Percentiles rank a stretch among this genome's conserved stretches.
These are phyloP conservation scores for Boletales sp. DNA, from an alignment of 768 basidiomycete species.

Conservation along the genomic window DNA sequence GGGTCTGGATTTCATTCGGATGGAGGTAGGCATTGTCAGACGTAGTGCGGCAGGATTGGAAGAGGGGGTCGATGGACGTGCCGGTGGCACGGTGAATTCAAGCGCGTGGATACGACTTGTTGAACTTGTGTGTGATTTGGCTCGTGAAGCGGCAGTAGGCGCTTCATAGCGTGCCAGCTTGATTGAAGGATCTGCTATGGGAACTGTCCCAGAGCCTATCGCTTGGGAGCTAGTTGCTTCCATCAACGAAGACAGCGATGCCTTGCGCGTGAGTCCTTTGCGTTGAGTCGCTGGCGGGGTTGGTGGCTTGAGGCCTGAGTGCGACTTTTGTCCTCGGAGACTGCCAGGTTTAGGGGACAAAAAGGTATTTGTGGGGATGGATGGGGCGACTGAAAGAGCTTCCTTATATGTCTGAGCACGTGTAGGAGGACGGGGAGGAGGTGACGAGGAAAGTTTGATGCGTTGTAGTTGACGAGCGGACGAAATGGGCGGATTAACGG, in stretches of 20 bases:
- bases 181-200: constrained; percentile 31
- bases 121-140: constrained; percentile 65
- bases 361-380: constrained; percentile 51
- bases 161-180: constrained; percentile 62
- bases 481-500: constrained; percentile 64
- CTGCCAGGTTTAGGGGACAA: constrained; percentile 68
- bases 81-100: constrained; percentile 71
- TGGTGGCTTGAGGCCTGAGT: constrained; percentile 74
- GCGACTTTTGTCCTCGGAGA: constrained; percentile 81
- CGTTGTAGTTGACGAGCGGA: constrained; percentile 67
- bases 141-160: constrained; percentile 78
- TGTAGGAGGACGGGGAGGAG: constrained; percentile 49
- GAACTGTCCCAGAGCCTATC: constrained; percentile 46
- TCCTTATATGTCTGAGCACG: constrained; percentile 61
- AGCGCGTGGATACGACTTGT: constrained; percentile 54
- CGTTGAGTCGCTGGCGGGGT: constrained; percentile 63
- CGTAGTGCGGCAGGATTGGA: constrained; percentile 73
- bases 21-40: constrained; percentile 84
- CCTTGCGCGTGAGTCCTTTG: constrained; percentile 63
- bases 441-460: constrained; percentile 66
- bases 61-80: constrained; percentile 76
- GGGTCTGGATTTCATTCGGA: constrained; percentile 70
- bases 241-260: constrained; percentile 72
- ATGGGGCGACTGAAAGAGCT: constrained; percentile 48
- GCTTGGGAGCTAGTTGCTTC: constrained; percentile 57